Evolutionary conservation across 2,329 filamentous ascomycete genomes (phyloP).

Genomic region (Byssoonygena ceratinophila): DNA sequence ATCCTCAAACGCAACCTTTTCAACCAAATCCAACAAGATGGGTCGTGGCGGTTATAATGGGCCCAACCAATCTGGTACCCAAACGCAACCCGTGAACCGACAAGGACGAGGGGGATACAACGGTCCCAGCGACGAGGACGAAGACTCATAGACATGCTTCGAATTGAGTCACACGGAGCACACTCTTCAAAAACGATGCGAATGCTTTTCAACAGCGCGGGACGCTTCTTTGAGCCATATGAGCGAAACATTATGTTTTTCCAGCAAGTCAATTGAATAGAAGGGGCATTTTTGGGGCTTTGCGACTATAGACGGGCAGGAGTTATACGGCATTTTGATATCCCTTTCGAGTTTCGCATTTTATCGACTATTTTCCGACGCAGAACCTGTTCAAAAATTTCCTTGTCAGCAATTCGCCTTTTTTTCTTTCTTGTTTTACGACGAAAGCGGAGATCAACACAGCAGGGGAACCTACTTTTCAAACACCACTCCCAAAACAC

Average conservation of each 20-base stretch:
- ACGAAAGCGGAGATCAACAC: constrained; percentile 20
- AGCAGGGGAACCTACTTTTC: constrained; percentile 61
- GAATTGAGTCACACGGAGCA: background rate
- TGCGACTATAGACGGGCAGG: background rate
- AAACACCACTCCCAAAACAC: constrained; percentile 92
- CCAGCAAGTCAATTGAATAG: background rate
- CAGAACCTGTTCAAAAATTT: constrained; percentile 11
- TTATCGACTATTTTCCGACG: constrained; percentile 14
- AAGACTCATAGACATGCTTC: constrained; percentile 12
- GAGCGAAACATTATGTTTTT: background rate
- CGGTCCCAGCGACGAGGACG: constrained; percentile 18
- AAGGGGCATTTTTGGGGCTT: background rate
- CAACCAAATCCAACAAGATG: constrained; percentile 20
- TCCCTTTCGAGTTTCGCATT: background rate
- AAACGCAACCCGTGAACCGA: constrained; percentile 14
- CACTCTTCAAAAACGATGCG: background rate
- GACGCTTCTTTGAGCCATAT: constrained; percentile 2
- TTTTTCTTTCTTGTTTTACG: background rate
- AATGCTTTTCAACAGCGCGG: constrained; percentile 7
- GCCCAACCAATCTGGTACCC: constrained; percentile 15
- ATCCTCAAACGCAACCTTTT: constrained; percentile 13
- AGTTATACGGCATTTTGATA: background rate
- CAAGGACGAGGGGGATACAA: constrained; percentile 30
- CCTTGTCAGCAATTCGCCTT: background rate
- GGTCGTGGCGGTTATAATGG: constrained; percentile 30